These are phyloP conservation scores for Aspergillus versicolor DNA, from an alignment of 2,329 filamentous ascomycete species.

Conservation along the genomic window DNA sequence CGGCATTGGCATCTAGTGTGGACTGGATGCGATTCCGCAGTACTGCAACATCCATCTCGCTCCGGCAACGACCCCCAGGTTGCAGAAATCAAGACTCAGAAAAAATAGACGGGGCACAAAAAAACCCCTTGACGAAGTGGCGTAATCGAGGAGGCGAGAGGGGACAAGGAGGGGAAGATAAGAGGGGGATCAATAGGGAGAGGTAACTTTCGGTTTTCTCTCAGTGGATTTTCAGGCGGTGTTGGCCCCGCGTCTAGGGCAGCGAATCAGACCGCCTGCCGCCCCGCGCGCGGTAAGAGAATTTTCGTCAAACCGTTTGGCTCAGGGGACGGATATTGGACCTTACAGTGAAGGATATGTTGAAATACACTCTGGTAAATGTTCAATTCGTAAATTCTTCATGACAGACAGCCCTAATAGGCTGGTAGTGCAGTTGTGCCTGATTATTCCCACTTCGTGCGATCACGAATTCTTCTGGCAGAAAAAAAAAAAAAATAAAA, in stretches of 20 bases:
- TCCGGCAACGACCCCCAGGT: constrained; percentile 34
- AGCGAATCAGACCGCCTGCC: constrained; percentile 24
- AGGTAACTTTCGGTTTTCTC: constrained; percentile 20
- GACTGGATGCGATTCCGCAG: constrained; percentile 64
- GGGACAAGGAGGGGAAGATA: constrained; percentile 22
- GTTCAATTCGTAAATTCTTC: too few relatives aligned
- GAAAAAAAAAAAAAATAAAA: constrained; percentile 14
- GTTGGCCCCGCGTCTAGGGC: constrained; percentile 26
- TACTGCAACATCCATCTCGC: constrained; percentile 60
- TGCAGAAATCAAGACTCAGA: constrained; percentile 27
- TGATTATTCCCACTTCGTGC: neutral
- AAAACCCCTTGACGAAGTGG: constrained; percentile 22
- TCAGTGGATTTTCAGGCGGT: constrained; percentile 26
- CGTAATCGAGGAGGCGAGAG: constrained; percentile 13
- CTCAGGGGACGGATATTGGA: neutral
- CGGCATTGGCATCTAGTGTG: constrained; percentile 63
- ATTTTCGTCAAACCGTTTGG: constrained; percentile 14
- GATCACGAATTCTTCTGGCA: constrained; percentile 11
- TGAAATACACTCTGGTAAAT: neutral
- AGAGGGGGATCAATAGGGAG: constrained; percentile 12
- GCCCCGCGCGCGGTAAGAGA: constrained; percentile 26
- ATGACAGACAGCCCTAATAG: neutral
- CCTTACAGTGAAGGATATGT: neutral
- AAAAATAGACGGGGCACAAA: constrained; percentile 19
- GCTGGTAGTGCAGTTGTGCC: neutral